These are phyloP conservation scores for Serendipita sp. DNA, from an alignment of 1,284 basidiomycete species.

Conservation along the genomic window DNA sequence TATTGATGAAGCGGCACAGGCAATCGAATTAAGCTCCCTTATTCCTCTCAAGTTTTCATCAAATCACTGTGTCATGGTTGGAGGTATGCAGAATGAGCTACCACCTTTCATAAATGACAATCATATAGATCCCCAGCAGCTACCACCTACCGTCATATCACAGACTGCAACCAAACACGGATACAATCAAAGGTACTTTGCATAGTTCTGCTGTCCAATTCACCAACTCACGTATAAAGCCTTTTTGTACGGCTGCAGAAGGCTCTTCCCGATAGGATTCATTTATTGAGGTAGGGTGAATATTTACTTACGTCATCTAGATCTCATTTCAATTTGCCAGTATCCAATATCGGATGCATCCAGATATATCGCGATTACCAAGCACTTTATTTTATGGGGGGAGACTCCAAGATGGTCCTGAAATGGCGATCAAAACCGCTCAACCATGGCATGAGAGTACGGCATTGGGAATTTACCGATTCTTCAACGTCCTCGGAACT, in stretches of 20 bases:
- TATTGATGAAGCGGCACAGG: slow-evolving; percentile 97
- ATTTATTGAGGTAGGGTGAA: slow-evolving; percentile 68
- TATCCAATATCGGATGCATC: slow-evolving; percentile 99
- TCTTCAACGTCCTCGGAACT: slow-evolving; percentile 65
- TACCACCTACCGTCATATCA: slow-evolving; percentile 94
- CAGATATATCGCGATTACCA: slow-evolving; percentile 82
- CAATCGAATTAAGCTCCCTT: slow-evolving; percentile 89
- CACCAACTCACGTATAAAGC: slow-evolving; percentile 22
- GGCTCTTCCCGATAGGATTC: slow-evolving; percentile 63
- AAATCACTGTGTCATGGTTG: slow-evolving; percentile 84
- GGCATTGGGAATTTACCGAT: slow-evolving; percentile 79
- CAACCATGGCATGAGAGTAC: slow-evolving; percentile 76
- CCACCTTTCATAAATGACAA: slow-evolving; percentile 2
- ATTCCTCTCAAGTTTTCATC: slow-evolving; percentile 90
- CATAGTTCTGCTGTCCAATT: background rate
- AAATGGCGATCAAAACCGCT: slow-evolving; percentile 72
- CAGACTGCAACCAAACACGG: slow-evolving; percentile 59
- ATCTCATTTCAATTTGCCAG: slow-evolving; percentile 26
- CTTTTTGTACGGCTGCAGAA: slow-evolving; percentile 89
- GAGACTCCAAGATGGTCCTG: slow-evolving; percentile 73
- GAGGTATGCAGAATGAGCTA: slow-evolving; percentile 38
- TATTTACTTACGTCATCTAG: background rate
- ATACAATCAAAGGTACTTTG: slow-evolving; percentile 59
- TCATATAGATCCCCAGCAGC: slow-evolving; percentile 76
- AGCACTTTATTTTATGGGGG: slow-evolving; percentile 82